A percentile compares a stretch with the other conserved stretches of the same genome.
Evolutionary conservation across 225 moss, liverwort and hornwort genomes (phyloP).

Genomic region (Asterella californica): DNA sequence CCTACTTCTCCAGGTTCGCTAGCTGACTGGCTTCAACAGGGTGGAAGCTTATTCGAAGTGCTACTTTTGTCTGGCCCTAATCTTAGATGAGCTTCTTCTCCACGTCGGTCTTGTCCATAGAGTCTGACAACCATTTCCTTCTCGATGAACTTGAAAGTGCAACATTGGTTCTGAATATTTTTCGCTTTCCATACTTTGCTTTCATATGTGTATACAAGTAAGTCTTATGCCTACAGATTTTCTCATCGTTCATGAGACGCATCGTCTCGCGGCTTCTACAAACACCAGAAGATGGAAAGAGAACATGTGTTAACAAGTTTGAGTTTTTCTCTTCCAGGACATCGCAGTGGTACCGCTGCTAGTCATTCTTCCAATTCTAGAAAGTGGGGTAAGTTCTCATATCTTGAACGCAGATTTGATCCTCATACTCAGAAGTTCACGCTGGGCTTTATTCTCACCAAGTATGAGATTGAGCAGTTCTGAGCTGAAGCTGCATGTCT

Average conservation of each 20-base stretch:
- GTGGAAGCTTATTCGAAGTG: background rate
- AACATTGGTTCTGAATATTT: too few relatives aligned
- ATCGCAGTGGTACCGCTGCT: slow-evolving; percentile 94
- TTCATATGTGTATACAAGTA: too few relatives aligned
- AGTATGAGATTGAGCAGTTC: background rate
- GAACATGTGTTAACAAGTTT: background rate
- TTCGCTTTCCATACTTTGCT: too few relatives aligned
- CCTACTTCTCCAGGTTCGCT: slow-evolving; percentile 80
- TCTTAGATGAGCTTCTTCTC: too few relatives aligned
- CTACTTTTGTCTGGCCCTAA: background rate
- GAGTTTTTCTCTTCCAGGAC: slow-evolving; percentile 49
- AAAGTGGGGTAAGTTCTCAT: slow-evolving; percentile 62
- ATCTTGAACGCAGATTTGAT: background rate
- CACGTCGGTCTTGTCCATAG: too few relatives aligned
- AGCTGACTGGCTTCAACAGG: background rate
- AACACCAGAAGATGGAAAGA: background rate
- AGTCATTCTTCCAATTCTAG: slow-evolving; percentile 96
- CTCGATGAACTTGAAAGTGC: too few relatives aligned
- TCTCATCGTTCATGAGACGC: too few relatives aligned
- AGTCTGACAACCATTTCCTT: too few relatives aligned
- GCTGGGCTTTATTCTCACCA: background rate
- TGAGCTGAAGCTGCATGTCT: background rate
- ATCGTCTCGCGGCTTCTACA: too few relatives aligned
- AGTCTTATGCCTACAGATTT: too few relatives aligned
- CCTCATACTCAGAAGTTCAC: background rate